Percentiles rank a stretch among this genome's conserved stretches.
Conservation (phyloP, 768 basidiomycete genomes). For the Suillus bovinus region DNA sequence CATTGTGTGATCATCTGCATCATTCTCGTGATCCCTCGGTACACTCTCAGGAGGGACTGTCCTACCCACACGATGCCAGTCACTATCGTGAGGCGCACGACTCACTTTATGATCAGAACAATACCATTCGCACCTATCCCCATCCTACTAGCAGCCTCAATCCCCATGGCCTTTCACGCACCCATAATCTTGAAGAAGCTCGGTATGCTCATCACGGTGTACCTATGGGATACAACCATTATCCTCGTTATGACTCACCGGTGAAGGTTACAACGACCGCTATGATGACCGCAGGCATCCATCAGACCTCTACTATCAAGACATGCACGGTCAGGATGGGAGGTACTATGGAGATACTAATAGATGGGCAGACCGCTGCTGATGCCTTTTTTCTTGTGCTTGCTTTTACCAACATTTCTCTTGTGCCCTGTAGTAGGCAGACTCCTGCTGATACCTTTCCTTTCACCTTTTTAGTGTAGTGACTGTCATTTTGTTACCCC, state of each 20-base stretch:
- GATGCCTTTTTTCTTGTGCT: background rate
- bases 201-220: background rate
- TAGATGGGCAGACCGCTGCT: background rate
- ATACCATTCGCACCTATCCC: background rate
- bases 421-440: background rate
- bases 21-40: background rate
- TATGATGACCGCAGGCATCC: background rate
- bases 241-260: background rate
- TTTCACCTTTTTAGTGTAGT: background rate
- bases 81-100: background rate
- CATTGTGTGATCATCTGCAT: too few species aligned
- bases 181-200: background rate
- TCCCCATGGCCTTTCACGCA: background rate
- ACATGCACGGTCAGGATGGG: background rate
- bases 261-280: background rate
- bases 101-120: background rate
- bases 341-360: background rate
- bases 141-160: background rate
- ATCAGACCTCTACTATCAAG: background rate
- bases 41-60: background rate
- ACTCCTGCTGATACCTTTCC: background rate
- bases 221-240: background rate
- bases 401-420: background rate
- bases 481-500: conserved; percentile 1
- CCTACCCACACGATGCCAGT: background rate